phyloP scores from a whole-genome alignment of 495 filamentous ascomycete species.

The Pseudomonodictys pantanalensis region DNA sequence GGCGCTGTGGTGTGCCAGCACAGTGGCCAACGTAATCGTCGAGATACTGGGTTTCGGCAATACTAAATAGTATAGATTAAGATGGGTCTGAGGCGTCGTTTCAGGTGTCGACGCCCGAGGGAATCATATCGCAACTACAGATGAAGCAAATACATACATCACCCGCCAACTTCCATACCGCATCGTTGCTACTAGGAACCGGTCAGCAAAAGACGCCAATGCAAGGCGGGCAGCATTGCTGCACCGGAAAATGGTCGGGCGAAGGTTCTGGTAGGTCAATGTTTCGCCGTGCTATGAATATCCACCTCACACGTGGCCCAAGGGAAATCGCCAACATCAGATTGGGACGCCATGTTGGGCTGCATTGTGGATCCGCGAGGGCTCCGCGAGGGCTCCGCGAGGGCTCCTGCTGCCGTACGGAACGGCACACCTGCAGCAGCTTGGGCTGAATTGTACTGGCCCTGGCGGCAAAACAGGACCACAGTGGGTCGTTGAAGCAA shows the following conservation, averaged over 20 bases:
- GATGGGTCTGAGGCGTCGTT: neutral
- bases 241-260: neutral
- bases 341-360: slow-evolving; percentile 28
- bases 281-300: slow-evolving; percentile 11
- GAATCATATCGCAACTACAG: neutral
- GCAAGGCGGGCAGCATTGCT: neutral
- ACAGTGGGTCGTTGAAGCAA: slow-evolving; percentile 3
- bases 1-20: slow-evolving; percentile 81
- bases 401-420: slow-evolving; percentile 20
- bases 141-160: slow-evolving; percentile 11
- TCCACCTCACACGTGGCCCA: slow-evolving; percentile 24
- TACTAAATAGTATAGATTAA: slow-evolving; percentile 15
- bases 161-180: neutral
- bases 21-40: slow-evolving; percentile 75
- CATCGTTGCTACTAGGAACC: slow-evolving; percentile 8
- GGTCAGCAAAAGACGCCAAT: slow-evolving; percentile 7
- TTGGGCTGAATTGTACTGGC: slow-evolving; percentile 14
- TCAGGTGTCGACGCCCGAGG: slow-evolving; percentile 9
- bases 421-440: slow-evolving; percentile 5
- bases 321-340: slow-evolving; percentile 10
- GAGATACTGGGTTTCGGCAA: slow-evolving; percentile 53
- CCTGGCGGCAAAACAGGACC: slow-evolving; percentile 10
- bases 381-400: neutral
- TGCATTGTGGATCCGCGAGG: neutral
- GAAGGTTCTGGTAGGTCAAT: slow-evolving; percentile 16